Evolutionary conservation across 2,329 filamentous ascomycete species (phyloP).

Genomic region (Aspergillus ustus): DNA sequence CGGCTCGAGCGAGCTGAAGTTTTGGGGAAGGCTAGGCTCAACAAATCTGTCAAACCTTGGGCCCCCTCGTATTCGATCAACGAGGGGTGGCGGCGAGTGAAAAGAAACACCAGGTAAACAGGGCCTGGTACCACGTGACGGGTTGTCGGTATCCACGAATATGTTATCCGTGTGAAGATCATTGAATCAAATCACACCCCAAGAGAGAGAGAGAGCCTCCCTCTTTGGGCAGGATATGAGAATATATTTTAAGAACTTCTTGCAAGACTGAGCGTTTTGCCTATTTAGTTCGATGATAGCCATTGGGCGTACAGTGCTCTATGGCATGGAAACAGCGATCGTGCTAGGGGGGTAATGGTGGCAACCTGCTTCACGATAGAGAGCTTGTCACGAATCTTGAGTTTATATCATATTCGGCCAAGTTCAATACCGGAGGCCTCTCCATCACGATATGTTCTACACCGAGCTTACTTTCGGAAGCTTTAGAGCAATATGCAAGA

Average conservation of each 20-base stretch:
- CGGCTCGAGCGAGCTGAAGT: slow-evolving; percentile 18
- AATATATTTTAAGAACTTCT: slow-evolving; percentile 33
- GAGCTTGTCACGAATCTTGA: slow-evolving; percentile 22
- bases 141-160: slow-evolving; percentile 35
- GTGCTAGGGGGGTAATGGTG: slow-evolving; percentile 9
- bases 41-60: slow-evolving; percentile 21
- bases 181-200: slow-evolving; percentile 36
- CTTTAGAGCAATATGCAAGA: slow-evolving; percentile 13
- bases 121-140: slow-evolving; percentile 42
- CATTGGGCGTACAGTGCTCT: slow-evolving; percentile 25
- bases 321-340: slow-evolving; percentile 19
- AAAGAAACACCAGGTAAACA: slow-evolving; percentile 34
- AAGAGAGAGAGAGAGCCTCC: slow-evolving; percentile 24
- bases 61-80: slow-evolving; percentile 31
- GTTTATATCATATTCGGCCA: slow-evolving; percentile 11
- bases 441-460: slow-evolving; percentile 23
- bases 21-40: slow-evolving; percentile 17
- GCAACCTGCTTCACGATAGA: slow-evolving; percentile 22
- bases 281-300: slow-evolving; percentile 31
- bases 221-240: slow-evolving; percentile 29
- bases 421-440: slow-evolving; percentile 16
- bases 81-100: slow-evolving; percentile 29
- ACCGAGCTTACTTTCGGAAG: slow-evolving; percentile 12
- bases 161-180: slow-evolving; percentile 40
- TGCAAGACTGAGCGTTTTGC: slow-evolving; percentile 30